Conservation (phyloP, 2,329 filamentous ascomycete genomes). For the Cercospora sp. region DNA sequence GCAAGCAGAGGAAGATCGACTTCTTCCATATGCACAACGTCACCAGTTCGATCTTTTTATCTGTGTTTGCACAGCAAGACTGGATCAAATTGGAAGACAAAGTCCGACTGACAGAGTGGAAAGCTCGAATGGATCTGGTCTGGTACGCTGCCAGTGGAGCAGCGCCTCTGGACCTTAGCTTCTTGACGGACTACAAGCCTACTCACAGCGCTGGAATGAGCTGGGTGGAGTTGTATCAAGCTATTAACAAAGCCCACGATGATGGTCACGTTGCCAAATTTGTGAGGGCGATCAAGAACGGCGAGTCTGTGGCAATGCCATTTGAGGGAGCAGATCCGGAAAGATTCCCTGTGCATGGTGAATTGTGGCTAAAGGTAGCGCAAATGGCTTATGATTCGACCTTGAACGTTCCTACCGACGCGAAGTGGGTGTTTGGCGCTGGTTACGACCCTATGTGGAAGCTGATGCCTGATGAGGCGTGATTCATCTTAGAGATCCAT, state of each 20-base stretch:
- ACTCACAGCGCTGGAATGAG: background rate
- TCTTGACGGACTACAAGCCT: background rate
- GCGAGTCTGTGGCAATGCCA: background rate
- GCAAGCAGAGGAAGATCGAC: background rate
- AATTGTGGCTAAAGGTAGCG: background rate
- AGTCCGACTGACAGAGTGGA: background rate
- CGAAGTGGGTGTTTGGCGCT: background rate
- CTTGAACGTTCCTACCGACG: background rate
- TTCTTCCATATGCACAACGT: background rate
- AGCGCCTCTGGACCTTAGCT: background rate
- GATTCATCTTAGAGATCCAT: background rate
- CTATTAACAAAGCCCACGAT: background rate
- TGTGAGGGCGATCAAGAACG: background rate
- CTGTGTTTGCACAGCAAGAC: background rate
- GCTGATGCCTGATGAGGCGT: background rate
- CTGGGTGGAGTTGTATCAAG: background rate
- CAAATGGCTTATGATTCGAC: background rate
- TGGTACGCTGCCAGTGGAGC: background rate
- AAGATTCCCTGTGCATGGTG: background rate
- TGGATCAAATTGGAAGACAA: background rate
- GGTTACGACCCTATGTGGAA: background rate
- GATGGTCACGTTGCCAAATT: background rate
- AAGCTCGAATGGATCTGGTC: background rate
- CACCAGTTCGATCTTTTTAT: background rate
- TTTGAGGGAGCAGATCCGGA: background rate